These are phyloP conservation scores for Candida tibetensis DNA, from an alignment of 805 yeast species.

Conservation along the genomic window DNA sequence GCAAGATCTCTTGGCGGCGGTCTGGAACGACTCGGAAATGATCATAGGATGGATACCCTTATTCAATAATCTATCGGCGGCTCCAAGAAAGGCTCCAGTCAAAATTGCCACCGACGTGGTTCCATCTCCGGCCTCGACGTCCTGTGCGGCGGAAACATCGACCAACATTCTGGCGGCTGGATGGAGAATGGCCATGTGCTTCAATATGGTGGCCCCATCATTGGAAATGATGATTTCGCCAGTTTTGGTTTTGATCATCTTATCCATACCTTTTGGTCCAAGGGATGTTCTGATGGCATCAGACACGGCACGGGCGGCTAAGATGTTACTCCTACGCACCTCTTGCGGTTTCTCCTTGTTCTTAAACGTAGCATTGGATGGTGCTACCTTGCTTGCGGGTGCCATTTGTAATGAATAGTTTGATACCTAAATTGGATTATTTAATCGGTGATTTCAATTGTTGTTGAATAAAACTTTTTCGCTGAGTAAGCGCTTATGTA, in stretches of 20 bases:
- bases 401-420: background rate
- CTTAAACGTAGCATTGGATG: slow-evolving; percentile 84
- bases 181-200: slow-evolving; percentile 97
- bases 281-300: slow-evolving; percentile 93
- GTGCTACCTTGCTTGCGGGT: slow-evolving; percentile 24
- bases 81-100: slow-evolving; percentile 91
- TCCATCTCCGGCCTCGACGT: slow-evolving; percentile 99
- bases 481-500: background rate
- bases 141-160: slow-evolving; percentile 96
- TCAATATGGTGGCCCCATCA: slow-evolving; percentile 95
- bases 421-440: no score
- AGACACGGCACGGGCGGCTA: slow-evolving; percentile 92
- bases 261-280: slow-evolving; percentile 99
- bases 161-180: slow-evolving; percentile 98
- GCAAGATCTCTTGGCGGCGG: slow-evolving; percentile 80
- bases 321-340: slow-evolving; percentile 82
- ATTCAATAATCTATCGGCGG: slow-evolving; percentile 85
- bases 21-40: slow-evolving; percentile 89
- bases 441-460: background rate
- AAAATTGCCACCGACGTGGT: slow-evolving; percentile 96
- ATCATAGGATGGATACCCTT: slow-evolving; percentile 95
- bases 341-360: slow-evolving; percentile 95
- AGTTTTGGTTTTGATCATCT: slow-evolving; percentile 91
- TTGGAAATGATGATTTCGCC: slow-evolving; percentile 95
- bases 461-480: slow-evolving; percentile 5